Percentiles rank a stretch among this genome's conserved stretches.
Conservation (phyloP, 2,329 filamentous ascomycete species). For the Paracorniculantispora psalliotae region DNA sequence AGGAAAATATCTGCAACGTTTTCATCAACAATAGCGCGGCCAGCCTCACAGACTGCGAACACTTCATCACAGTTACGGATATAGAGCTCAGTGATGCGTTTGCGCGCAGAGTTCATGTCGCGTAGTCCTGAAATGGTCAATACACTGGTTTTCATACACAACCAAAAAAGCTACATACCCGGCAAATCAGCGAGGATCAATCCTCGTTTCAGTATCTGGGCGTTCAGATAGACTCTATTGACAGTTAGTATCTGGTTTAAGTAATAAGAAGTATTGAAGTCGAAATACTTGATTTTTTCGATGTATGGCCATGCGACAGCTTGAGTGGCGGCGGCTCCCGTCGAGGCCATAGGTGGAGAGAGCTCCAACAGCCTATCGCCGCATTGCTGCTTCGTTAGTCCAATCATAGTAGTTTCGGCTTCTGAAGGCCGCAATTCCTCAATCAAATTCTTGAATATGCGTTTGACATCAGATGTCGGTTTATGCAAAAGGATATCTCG, state of each 20-base stretch:
- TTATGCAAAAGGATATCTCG: conserved; percentile 19
- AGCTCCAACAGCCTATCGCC: conserved; percentile 30
- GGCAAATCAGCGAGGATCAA: conserved; percentile 45
- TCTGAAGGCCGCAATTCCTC: background rate
- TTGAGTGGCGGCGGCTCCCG: conserved; percentile 18
- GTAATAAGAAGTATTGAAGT: background rate
- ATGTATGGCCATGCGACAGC: conserved; percentile 40
- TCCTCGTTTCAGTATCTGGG: conserved; percentile 43
- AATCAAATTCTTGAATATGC: background rate
- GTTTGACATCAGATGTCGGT: conserved; percentile 10
- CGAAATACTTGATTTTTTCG: conserved; percentile 35
- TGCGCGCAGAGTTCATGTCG: conserved; percentile 40
- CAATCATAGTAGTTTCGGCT: conserved; percentile 17
- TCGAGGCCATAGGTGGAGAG: conserved; percentile 25
- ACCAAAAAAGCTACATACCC: conserved; percentile 26
- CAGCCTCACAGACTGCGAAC: conserved; percentile 38
- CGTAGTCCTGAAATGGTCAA: conserved; percentile 33
- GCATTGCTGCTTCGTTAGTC: conserved; percentile 24
- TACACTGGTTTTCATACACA: background rate
- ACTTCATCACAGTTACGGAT: conserved; percentile 42
- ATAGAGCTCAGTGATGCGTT: conserved; percentile 40
- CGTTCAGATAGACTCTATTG: conserved; percentile 37
- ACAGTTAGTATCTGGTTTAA: conserved; percentile 4
- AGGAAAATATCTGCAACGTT: conserved; percentile 37
- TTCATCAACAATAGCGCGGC: conserved; percentile 36